These are phyloP conservation scores for Verbascum thapsus DNA, from an alignment of 257 asterid species.

Conservation along the genomic window DNA sequence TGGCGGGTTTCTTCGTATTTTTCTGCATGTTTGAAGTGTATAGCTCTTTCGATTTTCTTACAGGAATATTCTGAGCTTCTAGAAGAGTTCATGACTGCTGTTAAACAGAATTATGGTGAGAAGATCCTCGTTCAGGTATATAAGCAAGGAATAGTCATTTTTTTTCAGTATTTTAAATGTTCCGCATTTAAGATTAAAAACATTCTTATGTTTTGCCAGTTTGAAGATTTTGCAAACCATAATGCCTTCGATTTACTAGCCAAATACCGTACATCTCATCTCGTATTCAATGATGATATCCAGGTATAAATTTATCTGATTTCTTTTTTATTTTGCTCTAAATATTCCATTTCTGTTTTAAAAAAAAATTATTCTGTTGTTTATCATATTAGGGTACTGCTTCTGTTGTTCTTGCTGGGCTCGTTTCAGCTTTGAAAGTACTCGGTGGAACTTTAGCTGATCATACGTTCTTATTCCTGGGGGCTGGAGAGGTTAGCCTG, in stretches of 20 bases:
- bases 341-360: neutral
- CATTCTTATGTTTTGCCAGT: slow-evolving; percentile 42
- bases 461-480: slow-evolving; percentile 88
- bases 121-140: slow-evolving; percentile 77
- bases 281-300: slow-evolving; percentile 90
- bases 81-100: slow-evolving; percentile 86
- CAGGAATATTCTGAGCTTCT: slow-evolving; percentile 86
- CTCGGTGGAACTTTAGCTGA: slow-evolving; percentile 76
- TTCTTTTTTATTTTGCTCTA: too few species aligned
- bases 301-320: slow-evolving; percentile 49
- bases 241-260: slow-evolving; percentile 85
- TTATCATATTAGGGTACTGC: slow-evolving; percentile 77
- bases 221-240: slow-evolving; percentile 95
- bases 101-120: slow-evolving; percentile 88
- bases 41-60: slow-evolving; percentile 19
- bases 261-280: slow-evolving; percentile 78
- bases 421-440: slow-evolving; percentile 65
- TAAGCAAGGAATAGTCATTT: neutral
- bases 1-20: slow-evolving; percentile 14
- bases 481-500: slow-evolving; percentile 90
- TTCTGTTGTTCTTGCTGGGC: slow-evolving; percentile 86
- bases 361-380: neutral
- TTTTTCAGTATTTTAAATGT: neutral
- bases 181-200: slow-evolving; percentile 15
- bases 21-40: slow-evolving; percentile 23